Conservation (phyloP, 2,329 filamentous ascomycete genomes). For the Beauveria brongniartii region DNA sequence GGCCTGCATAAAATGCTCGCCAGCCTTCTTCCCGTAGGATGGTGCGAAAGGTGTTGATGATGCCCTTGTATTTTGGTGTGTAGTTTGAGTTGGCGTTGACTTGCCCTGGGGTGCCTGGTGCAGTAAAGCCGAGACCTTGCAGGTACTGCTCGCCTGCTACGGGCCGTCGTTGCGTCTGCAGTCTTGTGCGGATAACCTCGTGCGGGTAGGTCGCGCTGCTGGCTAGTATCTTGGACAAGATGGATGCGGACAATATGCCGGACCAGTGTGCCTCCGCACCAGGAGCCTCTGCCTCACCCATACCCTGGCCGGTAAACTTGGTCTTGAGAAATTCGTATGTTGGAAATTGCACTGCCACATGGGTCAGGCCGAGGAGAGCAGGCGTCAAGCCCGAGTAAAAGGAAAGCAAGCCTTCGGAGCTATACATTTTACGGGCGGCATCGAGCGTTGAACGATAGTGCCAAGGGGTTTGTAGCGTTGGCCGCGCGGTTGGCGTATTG, state of each 20-base stretch:
- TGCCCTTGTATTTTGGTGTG: slow-evolving; percentile 60
- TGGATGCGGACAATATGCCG: slow-evolving; percentile 80
- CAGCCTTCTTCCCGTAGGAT: slow-evolving; percentile 90
- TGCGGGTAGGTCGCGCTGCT: slow-evolving; percentile 96
- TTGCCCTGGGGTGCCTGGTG: slow-evolving; percentile 26
- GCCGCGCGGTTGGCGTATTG: slow-evolving; percentile 47
- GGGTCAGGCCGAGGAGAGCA: slow-evolving; percentile 81
- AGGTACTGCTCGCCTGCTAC: slow-evolving; percentile 45
- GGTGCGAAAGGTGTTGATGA: slow-evolving; percentile 72
- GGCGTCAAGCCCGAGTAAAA: slow-evolving; percentile 96
- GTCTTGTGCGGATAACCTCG: slow-evolving; percentile 84
- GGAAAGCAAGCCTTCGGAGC: slow-evolving; percentile 73
- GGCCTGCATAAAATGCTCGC: slow-evolving; percentile 92
- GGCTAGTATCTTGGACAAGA: slow-evolving; percentile 88
- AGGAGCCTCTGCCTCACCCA: slow-evolving; percentile 54
- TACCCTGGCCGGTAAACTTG: slow-evolving; percentile 79
- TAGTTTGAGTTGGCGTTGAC: slow-evolving; percentile 25
- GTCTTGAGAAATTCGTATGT: slow-evolving; percentile 91
- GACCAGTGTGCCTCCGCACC: slow-evolving; percentile 58
- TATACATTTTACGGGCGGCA: slow-evolving; percentile 93
- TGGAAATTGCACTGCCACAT: slow-evolving; percentile 96
- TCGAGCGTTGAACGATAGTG: slow-evolving; percentile 86
- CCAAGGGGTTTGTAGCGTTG: slow-evolving; percentile 63
- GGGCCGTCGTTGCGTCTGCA: slow-evolving; percentile 86
- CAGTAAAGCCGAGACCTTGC: slow-evolving; percentile 41